Percentiles rank a stretch among this genome's conserved stretches.
Conservation (phyloP, 2,329 filamentous ascomycete genomes). For the Penicillium digitatum region DNA sequence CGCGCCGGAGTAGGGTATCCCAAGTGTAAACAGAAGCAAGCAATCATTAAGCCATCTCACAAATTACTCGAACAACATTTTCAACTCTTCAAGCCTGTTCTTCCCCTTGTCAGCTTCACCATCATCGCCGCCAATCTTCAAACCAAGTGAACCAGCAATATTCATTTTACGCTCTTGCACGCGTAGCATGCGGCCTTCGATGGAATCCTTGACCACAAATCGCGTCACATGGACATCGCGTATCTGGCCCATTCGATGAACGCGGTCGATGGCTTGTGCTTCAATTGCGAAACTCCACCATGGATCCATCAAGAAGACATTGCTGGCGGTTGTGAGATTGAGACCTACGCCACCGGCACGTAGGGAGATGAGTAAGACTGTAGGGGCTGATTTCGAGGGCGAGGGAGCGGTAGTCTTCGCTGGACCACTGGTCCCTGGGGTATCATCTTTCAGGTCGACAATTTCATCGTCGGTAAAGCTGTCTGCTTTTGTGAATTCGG, state of each 20-base stretch:
- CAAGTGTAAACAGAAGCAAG: not conserved
- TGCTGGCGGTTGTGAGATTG: slow-evolving; percentile 81
- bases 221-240: slow-evolving; percentile 78
- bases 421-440: not conserved
- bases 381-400: slow-evolving; percentile 22
- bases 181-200: slow-evolving; percentile 90
- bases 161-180: slow-evolving; percentile 86
- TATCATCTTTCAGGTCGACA: slow-evolving; percentile 34
- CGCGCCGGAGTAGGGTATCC: not conserved
- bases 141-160: slow-evolving; percentile 87
- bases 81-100: slow-evolving; percentile 89
- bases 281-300: slow-evolving; percentile 99
- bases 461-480: slow-evolving; percentile 37
- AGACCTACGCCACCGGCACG: slow-evolving; percentile 89
- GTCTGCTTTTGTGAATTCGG: slow-evolving; percentile 59
- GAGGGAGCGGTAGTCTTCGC: not conserved
- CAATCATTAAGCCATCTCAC: not conserved
- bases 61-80: slow-evolving; percentile 63
- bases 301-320: slow-evolving; percentile 98
- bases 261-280: slow-evolving; percentile 93
- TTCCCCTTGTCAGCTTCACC: slow-evolving; percentile 87
- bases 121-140: slow-evolving; percentile 90
- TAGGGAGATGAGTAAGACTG: slow-evolving; percentile 75
- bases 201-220: slow-evolving; percentile 85
- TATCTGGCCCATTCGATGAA: slow-evolving; percentile 94